Evolutionary conservation across 148 eudicot species (phyloP), one percentile per base, ranked within the genome.

Genomic region (Heliamphora exappendiculata): DNA sequence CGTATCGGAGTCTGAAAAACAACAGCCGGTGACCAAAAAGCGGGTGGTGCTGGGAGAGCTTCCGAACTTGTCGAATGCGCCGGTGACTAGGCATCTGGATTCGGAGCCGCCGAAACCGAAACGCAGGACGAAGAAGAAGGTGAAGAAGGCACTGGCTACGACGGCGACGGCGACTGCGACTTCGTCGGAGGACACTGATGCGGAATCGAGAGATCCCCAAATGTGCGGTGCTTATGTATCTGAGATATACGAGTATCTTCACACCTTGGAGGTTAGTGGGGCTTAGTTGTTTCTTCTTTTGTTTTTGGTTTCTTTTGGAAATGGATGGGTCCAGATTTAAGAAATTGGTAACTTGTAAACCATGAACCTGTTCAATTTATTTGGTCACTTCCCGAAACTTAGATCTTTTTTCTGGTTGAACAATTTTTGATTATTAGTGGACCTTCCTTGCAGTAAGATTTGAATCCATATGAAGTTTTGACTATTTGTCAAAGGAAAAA

Each of bases 41-140:
- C 74, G 98, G 66, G 97, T 86, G 33, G 96, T 90, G 19, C 75
- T 94, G 72, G 93, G 93, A 1, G 98, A 94, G 42, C 82, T 94
- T 37, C 54, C 88, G 41, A 81, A 87, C 36, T 17, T 16, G 17
- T 70, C 86, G 1, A 82, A 78, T 60, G 60, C 67, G 1, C 26
- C 75, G 22, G 84, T 47, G 28, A 79, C 57, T 19, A 34, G 70
- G 42, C 72, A 47, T 9, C 53, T 70, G 44, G 72, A 33, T 36
- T 36, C 76, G 0, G 79, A 77, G 51, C 62, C 73, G 12, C 79
- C 59, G 51, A 78, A 83, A 75, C 75, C 55, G 64, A 78, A 79
- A 24, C 65, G 68, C 41, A 59, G 7, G 31, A 62, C 81, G 4
- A 73, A 72, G 14, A 83, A 85, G 78, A 85, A 82, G 41, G 54